These are phyloP conservation scores for Pseudomassariella vexata DNA, from an alignment of 2,329 filamentous ascomycete genomes.

Conservation along the genomic window DNA sequence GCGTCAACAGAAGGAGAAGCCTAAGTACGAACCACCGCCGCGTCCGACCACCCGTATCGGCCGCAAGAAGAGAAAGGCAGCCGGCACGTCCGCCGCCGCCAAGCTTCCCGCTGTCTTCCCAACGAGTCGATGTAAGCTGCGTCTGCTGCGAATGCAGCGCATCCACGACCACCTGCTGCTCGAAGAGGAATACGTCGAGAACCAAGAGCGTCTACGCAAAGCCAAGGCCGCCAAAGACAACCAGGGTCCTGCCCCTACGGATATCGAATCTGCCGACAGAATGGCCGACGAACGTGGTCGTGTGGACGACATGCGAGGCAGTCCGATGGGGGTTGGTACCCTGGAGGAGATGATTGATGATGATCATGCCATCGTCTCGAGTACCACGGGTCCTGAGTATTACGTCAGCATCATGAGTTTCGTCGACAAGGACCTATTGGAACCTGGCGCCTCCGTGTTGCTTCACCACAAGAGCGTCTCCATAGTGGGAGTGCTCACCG, in stretches of 20 bases:
- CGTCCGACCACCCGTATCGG: constrained; percentile 94
- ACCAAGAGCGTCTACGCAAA: constrained; percentile 93
- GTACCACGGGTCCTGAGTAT: constrained; percentile 95
- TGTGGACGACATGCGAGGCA: constrained; percentile 97
- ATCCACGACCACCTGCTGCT: constrained; percentile 95
- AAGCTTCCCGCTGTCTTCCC: constrained; percentile 94
- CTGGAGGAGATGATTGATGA: constrained; percentile 99
- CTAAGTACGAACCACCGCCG: constrained; percentile 98
- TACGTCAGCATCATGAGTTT: constrained; percentile 99
- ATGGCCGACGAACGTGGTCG: constrained; percentile 92
- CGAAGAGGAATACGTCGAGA: constrained; percentile 98
- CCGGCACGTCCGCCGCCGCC: constrained; percentile 86
- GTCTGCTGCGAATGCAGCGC: constrained; percentile 95
- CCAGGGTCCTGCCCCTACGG: constrained; percentile 55
- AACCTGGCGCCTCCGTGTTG: constrained; percentile 91
- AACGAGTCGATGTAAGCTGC: constrained; percentile 94
- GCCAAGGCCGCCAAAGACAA: constrained; percentile 76
- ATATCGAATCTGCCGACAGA: constrained; percentile 71
- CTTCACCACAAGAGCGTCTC: constrained; percentile 97
- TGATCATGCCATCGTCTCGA: constrained; percentile 97
- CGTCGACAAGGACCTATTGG: constrained; percentile 95
- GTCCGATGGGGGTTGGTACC: constrained; percentile 96
- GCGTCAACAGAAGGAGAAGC: constrained; percentile 83
- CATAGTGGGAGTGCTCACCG: constrained; percentile 93
- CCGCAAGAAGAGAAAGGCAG: constrained; percentile 96